Conservation (phyloP, 148 eudicot genomes). For the Beta vulgaris region DNA sequence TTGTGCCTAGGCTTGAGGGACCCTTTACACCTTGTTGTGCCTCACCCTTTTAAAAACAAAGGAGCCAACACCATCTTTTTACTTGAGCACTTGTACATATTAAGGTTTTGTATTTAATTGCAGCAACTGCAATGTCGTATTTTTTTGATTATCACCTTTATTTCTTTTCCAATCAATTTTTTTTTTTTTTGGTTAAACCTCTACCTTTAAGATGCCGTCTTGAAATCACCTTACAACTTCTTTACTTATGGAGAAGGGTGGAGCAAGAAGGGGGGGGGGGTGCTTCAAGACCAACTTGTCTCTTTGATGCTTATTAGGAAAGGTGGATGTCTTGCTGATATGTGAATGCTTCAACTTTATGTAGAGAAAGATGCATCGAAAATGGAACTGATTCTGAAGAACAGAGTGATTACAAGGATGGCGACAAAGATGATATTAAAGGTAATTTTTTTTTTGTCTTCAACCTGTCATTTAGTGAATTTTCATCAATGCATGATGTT, state of each 20-base stretch:
- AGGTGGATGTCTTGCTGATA: not conserved
- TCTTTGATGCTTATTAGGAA: not conserved
- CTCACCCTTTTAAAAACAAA: too few species aligned
- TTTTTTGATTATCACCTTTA: too few species aligned
- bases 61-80: not conserved
- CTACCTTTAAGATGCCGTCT: too few species aligned
- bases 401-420: conserved; percentile 33
- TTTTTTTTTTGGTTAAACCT: too few species aligned
- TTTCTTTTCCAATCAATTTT: too few species aligned
- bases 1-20: too few species aligned
- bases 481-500: not conserved
- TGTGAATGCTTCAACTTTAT: not conserved
- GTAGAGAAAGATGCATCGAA: conserved; percentile 46
- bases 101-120: too few species aligned
- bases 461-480: not conserved
- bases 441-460: conserved; percentile 20
- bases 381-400: conserved; percentile 45
- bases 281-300: not conserved
- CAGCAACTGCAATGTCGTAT: too few species aligned
- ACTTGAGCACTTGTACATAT: not conserved
- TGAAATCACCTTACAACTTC: too few species aligned
- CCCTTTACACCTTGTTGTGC: too few species aligned
- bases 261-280: not conserved
- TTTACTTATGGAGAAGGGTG: too few species aligned
- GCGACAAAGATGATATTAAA: conserved; percentile 34